Evolutionary conservation across 2,329 filamentous ascomycete species (phyloP).

Genomic region (Cytospora schulzeri): DNA sequence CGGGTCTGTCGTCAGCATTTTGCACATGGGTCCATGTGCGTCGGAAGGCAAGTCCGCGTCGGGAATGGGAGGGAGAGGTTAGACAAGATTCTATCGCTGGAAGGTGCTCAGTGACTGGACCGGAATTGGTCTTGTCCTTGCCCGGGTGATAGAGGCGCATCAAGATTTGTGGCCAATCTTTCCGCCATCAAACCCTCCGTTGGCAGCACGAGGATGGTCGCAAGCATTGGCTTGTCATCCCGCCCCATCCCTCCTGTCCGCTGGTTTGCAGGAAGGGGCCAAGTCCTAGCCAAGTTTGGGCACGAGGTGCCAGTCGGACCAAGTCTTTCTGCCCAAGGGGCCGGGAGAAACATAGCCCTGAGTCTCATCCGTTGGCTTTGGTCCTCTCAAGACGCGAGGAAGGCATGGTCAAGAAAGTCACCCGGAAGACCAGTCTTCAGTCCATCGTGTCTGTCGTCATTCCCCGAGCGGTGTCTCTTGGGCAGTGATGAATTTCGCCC

Average conservation of each 20-base stretch:
- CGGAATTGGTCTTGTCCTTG: background rate
- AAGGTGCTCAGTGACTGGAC: background rate
- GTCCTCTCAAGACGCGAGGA: background rate
- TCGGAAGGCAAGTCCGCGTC: no score
- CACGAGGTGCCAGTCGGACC: background rate
- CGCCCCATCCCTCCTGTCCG: no score
- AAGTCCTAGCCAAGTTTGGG: background rate
- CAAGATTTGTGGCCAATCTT: background rate
- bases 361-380: no score
- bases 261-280: no score
- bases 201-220: background rate
- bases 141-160: background rate
- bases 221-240: background rate
- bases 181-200: background rate
- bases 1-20: background rate
- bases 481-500: background rate
- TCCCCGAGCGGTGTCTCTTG: background rate
- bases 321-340: background rate
- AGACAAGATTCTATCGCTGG: background rate
- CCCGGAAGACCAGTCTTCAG: background rate
- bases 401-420: background rate
- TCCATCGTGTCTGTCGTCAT: background rate
- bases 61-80: background rate
- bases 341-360: background rate
- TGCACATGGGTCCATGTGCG: no score